Conservation (phyloP, 2,329 filamentous ascomycete species). For the Exophiala xenobiotica region DNA sequence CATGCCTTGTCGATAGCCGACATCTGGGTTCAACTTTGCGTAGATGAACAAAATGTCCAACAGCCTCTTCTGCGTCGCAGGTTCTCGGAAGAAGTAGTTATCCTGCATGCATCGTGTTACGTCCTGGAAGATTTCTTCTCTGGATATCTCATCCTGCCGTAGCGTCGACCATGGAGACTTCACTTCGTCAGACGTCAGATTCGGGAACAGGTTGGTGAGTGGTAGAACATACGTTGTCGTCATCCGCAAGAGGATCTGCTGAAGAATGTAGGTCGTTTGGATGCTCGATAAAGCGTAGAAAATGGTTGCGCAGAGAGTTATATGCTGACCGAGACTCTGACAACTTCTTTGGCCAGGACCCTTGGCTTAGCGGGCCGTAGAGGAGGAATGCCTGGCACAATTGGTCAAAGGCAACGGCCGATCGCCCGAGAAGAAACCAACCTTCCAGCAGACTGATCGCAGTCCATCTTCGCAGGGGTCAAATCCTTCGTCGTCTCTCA, state of each 20-base stretch:
- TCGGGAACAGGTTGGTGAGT: conserved; percentile 30
- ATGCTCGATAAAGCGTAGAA: conserved; percentile 78
- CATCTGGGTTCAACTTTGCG: conserved; percentile 83
- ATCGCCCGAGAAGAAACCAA: not conserved
- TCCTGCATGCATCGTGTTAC: conserved; percentile 89
- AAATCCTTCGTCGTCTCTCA: conserved; percentile 58
- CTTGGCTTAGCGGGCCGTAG: conserved; percentile 64
- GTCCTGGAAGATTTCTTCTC: conserved; percentile 90
- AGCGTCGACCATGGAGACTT: conserved; percentile 91
- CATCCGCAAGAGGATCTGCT: conserved; percentile 82
- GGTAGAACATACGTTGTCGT: conserved; percentile 58
- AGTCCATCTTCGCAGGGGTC: conserved; percentile 70
- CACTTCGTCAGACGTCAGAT: conserved; percentile 47
- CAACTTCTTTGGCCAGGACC: conserved; percentile 68
- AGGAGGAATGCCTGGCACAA: conserved; percentile 70
- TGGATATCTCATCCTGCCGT: conserved; percentile 76
- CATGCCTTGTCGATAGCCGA: conserved; percentile 97
- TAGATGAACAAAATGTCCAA: conserved; percentile 91
- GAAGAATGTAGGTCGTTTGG: conserved; percentile 75
- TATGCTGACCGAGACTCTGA: conserved; percentile 73
- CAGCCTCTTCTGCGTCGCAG: conserved; percentile 74
- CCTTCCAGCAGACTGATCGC: conserved; percentile 92
- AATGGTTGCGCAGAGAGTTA: conserved; percentile 66
- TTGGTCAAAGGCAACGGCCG: conserved; percentile 24
- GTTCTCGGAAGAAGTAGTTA: conserved; percentile 82